Percentiles rank a stretch among this genome's conserved stretches.
phyloP scores from a whole-genome alignment of 352 stramenopile species.

The Phytophthora capsici region DNA sequence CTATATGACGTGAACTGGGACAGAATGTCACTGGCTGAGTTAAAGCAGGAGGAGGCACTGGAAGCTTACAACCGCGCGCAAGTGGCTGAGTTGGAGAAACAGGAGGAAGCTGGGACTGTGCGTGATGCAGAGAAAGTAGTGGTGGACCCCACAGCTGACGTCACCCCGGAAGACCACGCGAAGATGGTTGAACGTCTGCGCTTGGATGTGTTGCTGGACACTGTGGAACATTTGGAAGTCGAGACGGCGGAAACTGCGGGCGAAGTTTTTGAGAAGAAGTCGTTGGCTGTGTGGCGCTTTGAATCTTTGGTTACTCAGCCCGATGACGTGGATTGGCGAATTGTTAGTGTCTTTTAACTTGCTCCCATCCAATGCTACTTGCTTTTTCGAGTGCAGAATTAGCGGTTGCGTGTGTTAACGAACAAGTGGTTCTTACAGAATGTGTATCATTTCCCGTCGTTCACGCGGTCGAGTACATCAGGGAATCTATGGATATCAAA shows the following conservation, averaged over 20 bases:
- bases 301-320: slow-evolving; percentile 58
- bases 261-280: slow-evolving; percentile 42
- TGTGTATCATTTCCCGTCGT: too few species aligned
- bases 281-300: slow-evolving; percentile 44
- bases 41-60: slow-evolving; percentile 50
- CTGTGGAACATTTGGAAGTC: slow-evolving; percentile 51
- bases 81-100: slow-evolving; percentile 39
- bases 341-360: slow-evolving; percentile 45
- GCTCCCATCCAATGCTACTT: not conserved
- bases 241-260: slow-evolving; percentile 29
- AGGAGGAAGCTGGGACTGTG: slow-evolving; percentile 13
- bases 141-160: slow-evolving; percentile 10
- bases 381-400: not conserved
- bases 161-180: slow-evolving; percentile 27
- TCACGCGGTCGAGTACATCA: too few species aligned
- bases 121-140: slow-evolving; percentile 15
- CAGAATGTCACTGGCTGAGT: slow-evolving; percentile 48
- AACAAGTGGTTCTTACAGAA: not conserved
- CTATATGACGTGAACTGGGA: slow-evolving; percentile 55
- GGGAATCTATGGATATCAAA: too few species aligned
- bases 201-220: slow-evolving; percentile 49
- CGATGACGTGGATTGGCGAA: slow-evolving; percentile 61
- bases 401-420: slow-evolving; percentile 2
- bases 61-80: slow-evolving; percentile 45
- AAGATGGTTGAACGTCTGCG: slow-evolving; percentile 48